Evolutionary conservation across 371 early-diverging fungal genomes (phyloP).

Genomic region (Mucor saturninus): DNA sequence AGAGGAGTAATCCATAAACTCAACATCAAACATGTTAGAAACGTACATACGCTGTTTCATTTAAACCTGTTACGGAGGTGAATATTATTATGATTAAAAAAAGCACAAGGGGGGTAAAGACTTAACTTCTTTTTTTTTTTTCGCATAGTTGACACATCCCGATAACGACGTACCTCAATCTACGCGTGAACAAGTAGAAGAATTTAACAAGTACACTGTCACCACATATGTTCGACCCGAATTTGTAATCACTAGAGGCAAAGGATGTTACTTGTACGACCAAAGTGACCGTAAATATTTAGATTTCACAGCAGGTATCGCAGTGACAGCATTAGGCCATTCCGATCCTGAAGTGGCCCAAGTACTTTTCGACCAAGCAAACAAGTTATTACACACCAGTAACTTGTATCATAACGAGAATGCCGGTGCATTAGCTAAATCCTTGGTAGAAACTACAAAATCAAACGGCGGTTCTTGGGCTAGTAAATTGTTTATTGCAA

Average conservation of each 20-base stretch:
- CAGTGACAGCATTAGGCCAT: constrained; percentile 91
- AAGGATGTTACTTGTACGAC: constrained; percentile 79
- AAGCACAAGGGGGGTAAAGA: neutral
- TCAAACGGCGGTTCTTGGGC: constrained; percentile 50
- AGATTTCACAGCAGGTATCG: constrained; percentile 90
- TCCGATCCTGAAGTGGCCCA: constrained; percentile 70
- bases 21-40: neutral
- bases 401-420: constrained; percentile 86
- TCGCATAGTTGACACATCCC: constrained; percentile 52
- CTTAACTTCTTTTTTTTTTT: neutral
- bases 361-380: constrained; percentile 79
- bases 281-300: constrained; percentile 69
- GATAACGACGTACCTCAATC: constrained; percentile 49
- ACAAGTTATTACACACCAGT: constrained; percentile 75
- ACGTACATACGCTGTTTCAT: constrained; percentile 23
- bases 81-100: neutral
- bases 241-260: constrained; percentile 73
- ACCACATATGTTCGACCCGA: constrained; percentile 71
- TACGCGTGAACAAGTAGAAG: constrained; percentile 46
- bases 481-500: constrained; percentile 81
- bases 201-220: constrained; percentile 62
- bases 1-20: neutral
- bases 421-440: constrained; percentile 74
- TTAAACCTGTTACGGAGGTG: constrained; percentile 28
- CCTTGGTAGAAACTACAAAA: constrained; percentile 63